phyloP scores from a whole-genome alignment of 1,139 yeast species.

The Pichia sp. region DNA sequence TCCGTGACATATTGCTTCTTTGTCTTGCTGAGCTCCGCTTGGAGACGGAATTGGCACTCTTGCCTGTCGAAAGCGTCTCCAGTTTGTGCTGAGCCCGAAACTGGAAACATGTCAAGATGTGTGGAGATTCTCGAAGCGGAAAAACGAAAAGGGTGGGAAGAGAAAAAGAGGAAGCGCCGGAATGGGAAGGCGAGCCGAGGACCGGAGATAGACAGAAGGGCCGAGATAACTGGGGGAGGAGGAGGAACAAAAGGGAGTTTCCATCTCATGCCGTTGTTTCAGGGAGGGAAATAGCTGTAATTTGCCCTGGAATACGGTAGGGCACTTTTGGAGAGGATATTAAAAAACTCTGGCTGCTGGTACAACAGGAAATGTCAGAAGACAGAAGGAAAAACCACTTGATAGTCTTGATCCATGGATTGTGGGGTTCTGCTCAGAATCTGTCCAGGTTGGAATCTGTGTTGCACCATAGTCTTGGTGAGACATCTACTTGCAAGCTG shows the following conservation, averaged over 20 bases:
- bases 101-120: not conserved
- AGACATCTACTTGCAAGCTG: slow-evolving; percentile 37
- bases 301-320: not conserved
- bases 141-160: not conserved
- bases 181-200: not conserved
- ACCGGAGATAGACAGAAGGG: not conserved
- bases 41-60: no score
- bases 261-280: not conserved
- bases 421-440: slow-evolving; percentile 84
- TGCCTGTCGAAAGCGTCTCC: no score
- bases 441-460: slow-evolving; percentile 57
- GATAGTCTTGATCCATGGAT: slow-evolving; percentile 78
- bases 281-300: not conserved
- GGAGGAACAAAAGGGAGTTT: not conserved
- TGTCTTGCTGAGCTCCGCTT: no score
- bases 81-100: not conserved
- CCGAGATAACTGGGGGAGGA: not conserved
- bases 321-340: not conserved
- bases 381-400: slow-evolving; percentile 43
- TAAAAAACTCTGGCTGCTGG: not conserved
- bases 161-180: not conserved
- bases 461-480: slow-evolving; percentile 43
- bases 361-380: not conserved
- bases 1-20: not conserved
- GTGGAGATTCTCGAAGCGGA: not conserved